These are phyloP conservation scores for Geranium brycei DNA, from an alignment of 345 rosid genomes.

Conservation along the genomic window DNA sequence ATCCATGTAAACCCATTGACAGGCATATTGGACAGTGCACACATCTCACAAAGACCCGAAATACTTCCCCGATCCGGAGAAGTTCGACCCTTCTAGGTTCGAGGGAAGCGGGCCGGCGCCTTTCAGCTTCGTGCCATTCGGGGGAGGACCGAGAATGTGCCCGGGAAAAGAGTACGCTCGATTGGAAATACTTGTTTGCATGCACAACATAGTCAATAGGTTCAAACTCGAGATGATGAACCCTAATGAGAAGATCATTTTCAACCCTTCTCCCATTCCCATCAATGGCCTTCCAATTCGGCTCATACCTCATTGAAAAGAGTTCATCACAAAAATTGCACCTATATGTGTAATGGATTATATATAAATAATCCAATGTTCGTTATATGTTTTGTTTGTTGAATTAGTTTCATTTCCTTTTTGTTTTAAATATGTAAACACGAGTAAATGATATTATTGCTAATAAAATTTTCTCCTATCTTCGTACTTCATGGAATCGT, in stretches of 20 bases:
- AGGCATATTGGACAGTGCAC: conserved; percentile 21
- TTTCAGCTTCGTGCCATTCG: conserved; percentile 17
- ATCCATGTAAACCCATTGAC: neutral
- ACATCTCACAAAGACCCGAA: conserved; percentile 16
- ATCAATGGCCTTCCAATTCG: conserved; percentile 13
- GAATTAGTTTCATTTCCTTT: too few relatives aligned
- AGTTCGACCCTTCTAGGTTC: conserved; percentile 20
- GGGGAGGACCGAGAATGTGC: conserved; percentile 24
- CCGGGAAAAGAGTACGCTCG: conserved; percentile 20
- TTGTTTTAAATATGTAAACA: too few relatives aligned
- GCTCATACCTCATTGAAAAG: too few relatives aligned
- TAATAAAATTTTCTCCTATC: too few relatives aligned
- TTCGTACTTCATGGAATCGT: too few relatives aligned
- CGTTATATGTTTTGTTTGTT: too few relatives aligned
- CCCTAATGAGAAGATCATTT: conserved; percentile 17
- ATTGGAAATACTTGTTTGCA: conserved; percentile 17
- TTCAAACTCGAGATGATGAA: conserved; percentile 11
- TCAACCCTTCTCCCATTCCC: conserved; percentile 16
- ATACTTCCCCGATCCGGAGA: conserved; percentile 18
- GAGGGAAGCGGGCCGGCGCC: conserved; percentile 16
- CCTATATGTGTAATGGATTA: too few relatives aligned
- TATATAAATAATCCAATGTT: too few relatives aligned
- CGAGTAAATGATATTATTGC: too few relatives aligned
- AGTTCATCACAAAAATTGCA: too few relatives aligned
- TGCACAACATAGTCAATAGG: conserved; percentile 13